Base-by-base conservation (phyloP, 2,329 filamentous ascomycete species). In the Penicillium sp. region DNA sequence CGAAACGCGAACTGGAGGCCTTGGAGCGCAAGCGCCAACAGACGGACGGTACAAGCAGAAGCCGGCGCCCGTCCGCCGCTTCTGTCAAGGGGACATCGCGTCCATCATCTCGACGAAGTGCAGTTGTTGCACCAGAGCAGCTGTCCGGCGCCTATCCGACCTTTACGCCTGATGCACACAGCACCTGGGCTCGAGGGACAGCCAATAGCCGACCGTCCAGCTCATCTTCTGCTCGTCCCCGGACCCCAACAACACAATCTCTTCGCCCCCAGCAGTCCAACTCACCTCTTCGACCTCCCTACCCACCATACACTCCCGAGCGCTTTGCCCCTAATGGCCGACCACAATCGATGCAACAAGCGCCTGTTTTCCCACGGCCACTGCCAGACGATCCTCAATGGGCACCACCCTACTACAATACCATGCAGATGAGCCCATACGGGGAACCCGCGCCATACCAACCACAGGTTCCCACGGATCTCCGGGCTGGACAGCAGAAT, bases 1-100 rank as follows among this genome's bases (percentile, higher is more conserved):
- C 84, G 66, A 84, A 87, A 68, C 86, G 89, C 54, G 93, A 97
- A 74, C 80, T 96, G 66, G 89, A 88, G 61, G 92, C 91, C 47
- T 81, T 96, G 65, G 89, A 93, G 71, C 84, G 86, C 61, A 84
- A 86, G 71, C 84, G 87, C 57, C 77, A 86, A 67, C 79, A 82
- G 64, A 78, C 79, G 35, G 76, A 78, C 55, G 64, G 57, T 48
- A 54, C 54, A 56, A 65, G 61, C 9, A 56, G 51, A n/a, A 38
- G 40, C 25, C 52, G 63, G 38, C 65, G 62, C 31, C 63, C 62
- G 25, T 52, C 68, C 37, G 63, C 62, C 27, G 67, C 67, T 52
- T 60, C 66, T 43, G 54, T 59, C 37, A 60, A 62, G 52, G 38
- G 40, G 58, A 33, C 58, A 27, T 51, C 55, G n/a, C 66, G 57